Conservation (phyloP, 352 stramenopile species). For the Pythium aquatile region DNA sequence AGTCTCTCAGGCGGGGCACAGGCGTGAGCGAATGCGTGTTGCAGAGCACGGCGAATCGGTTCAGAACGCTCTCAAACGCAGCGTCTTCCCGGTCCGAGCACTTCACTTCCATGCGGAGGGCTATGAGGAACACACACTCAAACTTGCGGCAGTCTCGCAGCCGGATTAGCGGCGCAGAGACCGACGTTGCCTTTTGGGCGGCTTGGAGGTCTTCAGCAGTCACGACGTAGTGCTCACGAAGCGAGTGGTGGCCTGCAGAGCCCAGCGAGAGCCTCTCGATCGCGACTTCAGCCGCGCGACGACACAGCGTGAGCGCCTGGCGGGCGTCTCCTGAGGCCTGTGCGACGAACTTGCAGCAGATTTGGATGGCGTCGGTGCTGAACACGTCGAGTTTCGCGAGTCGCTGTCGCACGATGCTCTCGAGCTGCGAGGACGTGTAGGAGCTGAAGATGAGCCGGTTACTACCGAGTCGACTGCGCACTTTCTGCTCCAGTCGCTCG, state of each 20-base stretch:
- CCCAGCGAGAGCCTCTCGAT: conserved; percentile 36
- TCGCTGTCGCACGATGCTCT: conserved; percentile 65
- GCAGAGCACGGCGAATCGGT: conserved; percentile 63
- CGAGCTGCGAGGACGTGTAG: conserved; percentile 60
- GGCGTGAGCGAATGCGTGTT: conserved; percentile 64
- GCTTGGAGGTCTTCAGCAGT: conserved; percentile 56
- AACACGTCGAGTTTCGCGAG: conserved; percentile 59
- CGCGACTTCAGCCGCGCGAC: conserved; percentile 55
- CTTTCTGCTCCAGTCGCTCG: conserved; percentile 65
- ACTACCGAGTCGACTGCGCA: conserved; percentile 59
- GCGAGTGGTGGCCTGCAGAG: neutral
- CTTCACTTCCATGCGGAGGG: conserved; percentile 61
- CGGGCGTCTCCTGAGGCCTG: conserved; percentile 69
- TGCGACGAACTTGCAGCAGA: conserved; percentile 62
- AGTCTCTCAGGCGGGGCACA: conserved; percentile 47
- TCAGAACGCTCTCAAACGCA: conserved; percentile 59
- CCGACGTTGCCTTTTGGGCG: conserved; percentile 47
- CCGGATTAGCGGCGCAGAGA: conserved; percentile 54
- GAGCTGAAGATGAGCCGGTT: conserved; percentile 71
- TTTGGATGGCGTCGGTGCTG: conserved; percentile 55
- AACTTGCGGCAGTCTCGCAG: conserved; percentile 64
- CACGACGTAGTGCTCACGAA: conserved; percentile 29
- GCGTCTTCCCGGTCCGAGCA: conserved; percentile 35
- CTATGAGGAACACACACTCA: conserved; percentile 70
- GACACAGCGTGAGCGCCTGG: conserved; percentile 63